Conservation (phyloP, 441 rosid species). For the Populus trichocarpa region DNA sequence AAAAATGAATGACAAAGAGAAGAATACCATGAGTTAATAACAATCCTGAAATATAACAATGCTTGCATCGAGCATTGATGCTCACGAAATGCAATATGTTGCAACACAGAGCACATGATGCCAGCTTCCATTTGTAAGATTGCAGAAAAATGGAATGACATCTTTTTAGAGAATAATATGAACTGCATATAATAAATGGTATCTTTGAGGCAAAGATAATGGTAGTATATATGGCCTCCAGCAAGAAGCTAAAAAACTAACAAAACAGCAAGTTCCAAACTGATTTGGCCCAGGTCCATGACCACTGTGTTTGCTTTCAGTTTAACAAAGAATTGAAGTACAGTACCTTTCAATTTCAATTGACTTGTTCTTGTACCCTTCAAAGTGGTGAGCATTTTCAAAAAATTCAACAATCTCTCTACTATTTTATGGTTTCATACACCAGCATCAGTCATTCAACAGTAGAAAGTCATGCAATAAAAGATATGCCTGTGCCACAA, state of each 20-base stretch:
- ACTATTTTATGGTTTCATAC: not conserved
- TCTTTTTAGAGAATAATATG: not conserved
- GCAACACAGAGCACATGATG: not conserved
- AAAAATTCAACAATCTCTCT: not conserved
- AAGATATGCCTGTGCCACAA: not conserved
- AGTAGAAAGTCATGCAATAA: not conserved
- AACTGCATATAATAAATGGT: not conserved
- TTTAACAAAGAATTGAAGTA: not conserved
- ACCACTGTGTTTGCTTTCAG: not conserved
- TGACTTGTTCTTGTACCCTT: not conserved
- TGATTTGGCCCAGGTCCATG: not conserved
- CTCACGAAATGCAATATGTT: not conserved
- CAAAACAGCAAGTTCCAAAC: not conserved
- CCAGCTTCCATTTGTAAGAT: constrained; percentile 2
- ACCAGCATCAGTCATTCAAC: not conserved
- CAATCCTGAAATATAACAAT: not conserved
- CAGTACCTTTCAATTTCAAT: not conserved
- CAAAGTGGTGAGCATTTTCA: not conserved
- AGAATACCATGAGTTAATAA: not conserved
- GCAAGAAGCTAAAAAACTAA: not conserved
- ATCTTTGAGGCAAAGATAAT: not conserved
- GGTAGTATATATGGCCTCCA: not conserved
- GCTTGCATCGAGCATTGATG: not conserved
- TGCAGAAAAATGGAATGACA: not conserved
- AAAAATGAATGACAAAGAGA: not conserved